Evolutionary conservation across 2,329 filamentous ascomycete species (phyloP).

Genomic region (Colletotrichum sp.): DNA sequence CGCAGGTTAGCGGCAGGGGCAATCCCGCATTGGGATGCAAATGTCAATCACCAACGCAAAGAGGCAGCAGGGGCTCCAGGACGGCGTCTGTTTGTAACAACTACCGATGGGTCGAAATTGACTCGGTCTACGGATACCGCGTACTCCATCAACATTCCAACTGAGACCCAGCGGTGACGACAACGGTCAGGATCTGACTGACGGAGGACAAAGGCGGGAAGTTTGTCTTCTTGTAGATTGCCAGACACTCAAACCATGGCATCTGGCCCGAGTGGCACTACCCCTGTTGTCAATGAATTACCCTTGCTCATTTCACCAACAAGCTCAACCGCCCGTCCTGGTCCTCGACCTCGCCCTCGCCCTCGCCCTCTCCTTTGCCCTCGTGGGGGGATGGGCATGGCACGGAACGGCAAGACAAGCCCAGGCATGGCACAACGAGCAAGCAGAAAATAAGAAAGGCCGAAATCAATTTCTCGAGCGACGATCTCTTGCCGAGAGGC

Average conservation of each 20-base stretch:
- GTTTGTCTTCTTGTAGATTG: neutral
- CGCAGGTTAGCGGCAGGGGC: constrained; percentile 8
- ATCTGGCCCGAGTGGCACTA: neutral
- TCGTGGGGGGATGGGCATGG: neutral
- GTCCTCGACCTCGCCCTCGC: no score
- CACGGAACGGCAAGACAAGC: neutral
- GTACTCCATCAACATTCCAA: neutral
- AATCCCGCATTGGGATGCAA: constrained; percentile 8
- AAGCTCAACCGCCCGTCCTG: no score
- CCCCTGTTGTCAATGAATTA: neutral
- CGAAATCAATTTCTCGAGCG: constrained; percentile 8
- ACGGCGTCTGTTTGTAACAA: constrained; percentile 14
- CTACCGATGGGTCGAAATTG: constrained; percentile 15
- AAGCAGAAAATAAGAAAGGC: neutral
- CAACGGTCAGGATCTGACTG: neutral
- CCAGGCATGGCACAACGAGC: neutral
- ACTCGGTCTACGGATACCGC: neutral
- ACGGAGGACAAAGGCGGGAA: neutral
- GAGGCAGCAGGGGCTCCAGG: neutral
- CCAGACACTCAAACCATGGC: neutral
- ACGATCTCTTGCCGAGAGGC: constrained; percentile 1
- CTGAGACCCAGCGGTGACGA: constrained; percentile 7
- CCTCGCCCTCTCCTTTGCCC: neutral
- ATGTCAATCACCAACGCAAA: neutral
- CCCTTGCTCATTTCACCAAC: no score